These are phyloP conservation scores for Lolium multiflorum DNA, from an alignment of 176 grass and related monocot genomes.

Conservation along the genomic window DNA sequence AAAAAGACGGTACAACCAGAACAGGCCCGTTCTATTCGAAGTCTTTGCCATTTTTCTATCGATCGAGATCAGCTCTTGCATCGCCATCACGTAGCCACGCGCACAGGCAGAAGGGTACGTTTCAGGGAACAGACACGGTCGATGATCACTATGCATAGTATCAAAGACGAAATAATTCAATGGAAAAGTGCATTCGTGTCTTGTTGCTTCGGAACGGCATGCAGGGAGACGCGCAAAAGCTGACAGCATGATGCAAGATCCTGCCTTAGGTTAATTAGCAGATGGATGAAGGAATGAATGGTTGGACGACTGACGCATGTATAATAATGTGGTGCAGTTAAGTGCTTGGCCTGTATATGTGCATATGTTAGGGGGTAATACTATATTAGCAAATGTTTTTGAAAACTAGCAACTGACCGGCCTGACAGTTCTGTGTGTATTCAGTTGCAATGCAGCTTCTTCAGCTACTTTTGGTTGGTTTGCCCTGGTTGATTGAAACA, in stretches of 20 bases:
- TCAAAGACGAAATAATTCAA: slow-evolving; percentile 48
- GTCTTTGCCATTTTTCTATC: slow-evolving; percentile 28
- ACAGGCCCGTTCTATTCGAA: slow-evolving; percentile 15
- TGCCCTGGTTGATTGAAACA: slow-evolving; percentile 19
- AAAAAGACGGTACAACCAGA: background rate
- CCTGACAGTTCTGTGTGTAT: background rate
- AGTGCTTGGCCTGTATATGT: slow-evolving; percentile 4
- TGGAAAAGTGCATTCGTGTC: slow-evolving; percentile 28
- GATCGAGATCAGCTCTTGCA: slow-evolving; percentile 37
- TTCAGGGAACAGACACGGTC: slow-evolving; percentile 31
- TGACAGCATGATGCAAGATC: slow-evolving; percentile 37
- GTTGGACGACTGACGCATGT: background rate
- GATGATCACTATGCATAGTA: slow-evolving; percentile 33
- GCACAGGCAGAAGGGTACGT: background rate
- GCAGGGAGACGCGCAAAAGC: slow-evolving; percentile 30
- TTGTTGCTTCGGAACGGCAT: slow-evolving; percentile 40
- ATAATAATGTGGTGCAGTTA: background rate
- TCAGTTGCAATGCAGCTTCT: background rate
- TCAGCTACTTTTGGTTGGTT: background rate
- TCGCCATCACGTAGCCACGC: slow-evolving; percentile 42
- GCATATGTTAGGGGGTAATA: slow-evolving; percentile 5
- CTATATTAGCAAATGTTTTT: slow-evolving; percentile 4
- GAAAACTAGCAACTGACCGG: background rate
- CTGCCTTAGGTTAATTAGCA: slow-evolving; percentile 34
- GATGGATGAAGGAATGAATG: slow-evolving; percentile 18